Evolutionary conservation across 345 rosid genomes (phyloP), one percentile per base, ranked within the genome.

Genomic region (Eutrema yunnanense): DNA sequence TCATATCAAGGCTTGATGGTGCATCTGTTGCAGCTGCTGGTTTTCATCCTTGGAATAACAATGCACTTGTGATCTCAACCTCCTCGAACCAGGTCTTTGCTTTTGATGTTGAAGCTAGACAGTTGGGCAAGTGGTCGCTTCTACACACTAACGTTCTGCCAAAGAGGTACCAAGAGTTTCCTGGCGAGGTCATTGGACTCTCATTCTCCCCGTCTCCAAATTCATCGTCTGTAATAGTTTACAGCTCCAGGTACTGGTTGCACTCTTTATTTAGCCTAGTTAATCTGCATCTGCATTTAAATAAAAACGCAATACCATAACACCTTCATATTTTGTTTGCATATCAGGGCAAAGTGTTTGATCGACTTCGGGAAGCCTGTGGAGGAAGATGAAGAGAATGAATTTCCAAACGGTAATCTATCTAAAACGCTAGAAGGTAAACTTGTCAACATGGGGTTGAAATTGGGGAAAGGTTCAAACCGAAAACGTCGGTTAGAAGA

Each of bases 21-120:
- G 96, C 97, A 69, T 91, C 95, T 52, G 90, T 94, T 47, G 81
- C 96, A 30, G 92, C 98, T 56, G 97, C 85, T 73, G 98, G 96
- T 65, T 91, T 94, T 65, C 86, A 92, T 62, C 97, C 96, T 47
- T 81, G 75, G 63, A 82, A 87, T 46, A 85, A 64, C 83, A 89
- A 85, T 72, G 91, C 81, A 47, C 89, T 94, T 72, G 80, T 94
- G 66, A 47, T 94, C 55, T 81, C 95, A 46, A 94, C 97, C 29
- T 91, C 97, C 6, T 78, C 87, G 53, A 91, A 94, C 75, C 90
- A 89, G 73, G 96, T 94, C 30, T 91, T 84, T 84, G 88, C 83
- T 32, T 88, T 94, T 73, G 97, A 94, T 79, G 91, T 94, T 41
- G 98, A 94, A 70, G 88, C 91, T 63, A 91, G 85, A 69, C 92